Evolutionary conservation across 352 stramenopile species (phyloP).

Genomic region (Stephanocyclus meneghinianus): DNA sequence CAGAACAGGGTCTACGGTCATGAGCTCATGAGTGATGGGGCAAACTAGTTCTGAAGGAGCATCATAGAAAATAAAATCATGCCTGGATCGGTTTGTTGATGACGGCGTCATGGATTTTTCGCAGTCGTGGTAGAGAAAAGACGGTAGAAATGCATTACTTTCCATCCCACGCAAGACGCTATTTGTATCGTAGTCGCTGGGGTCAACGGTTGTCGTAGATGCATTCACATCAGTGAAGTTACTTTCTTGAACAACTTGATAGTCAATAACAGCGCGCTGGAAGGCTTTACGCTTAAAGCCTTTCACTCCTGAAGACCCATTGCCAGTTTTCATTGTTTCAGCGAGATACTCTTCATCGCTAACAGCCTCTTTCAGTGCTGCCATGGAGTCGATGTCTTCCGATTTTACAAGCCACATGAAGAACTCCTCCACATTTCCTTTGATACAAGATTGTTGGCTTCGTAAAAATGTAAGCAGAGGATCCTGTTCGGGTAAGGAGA

Average conservation of each 20-base stretch:
- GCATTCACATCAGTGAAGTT: conserved; percentile 7
- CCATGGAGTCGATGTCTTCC: conserved; percentile 54
- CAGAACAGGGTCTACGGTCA: conserved; percentile 50
- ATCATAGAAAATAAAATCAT: neutral
- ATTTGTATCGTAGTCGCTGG: neutral
- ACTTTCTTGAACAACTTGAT: conserved; percentile 11
- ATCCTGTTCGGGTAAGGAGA: conserved; percentile 29
- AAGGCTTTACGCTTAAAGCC: conserved; percentile 52
- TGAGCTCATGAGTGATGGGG: conserved; percentile 44
- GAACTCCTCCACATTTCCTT: conserved; percentile 43
- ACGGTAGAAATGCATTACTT: conserved; percentile 33
- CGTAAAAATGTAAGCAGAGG: conserved; percentile 43
- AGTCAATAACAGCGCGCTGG: conserved; percentile 37
- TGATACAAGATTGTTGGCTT: conserved; percentile 39
- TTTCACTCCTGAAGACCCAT: conserved; percentile 46
- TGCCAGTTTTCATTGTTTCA: conserved; percentile 42
- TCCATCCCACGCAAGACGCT: conserved; percentile 17
- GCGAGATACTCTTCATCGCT: conserved; percentile 55
- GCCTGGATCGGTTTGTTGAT: neutral
- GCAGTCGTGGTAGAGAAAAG: conserved; percentile 35
- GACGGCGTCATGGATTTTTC: conserved; percentile 3
- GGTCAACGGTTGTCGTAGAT: neutral
- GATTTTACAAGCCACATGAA: conserved; percentile 49
- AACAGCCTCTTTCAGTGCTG: conserved; percentile 48
- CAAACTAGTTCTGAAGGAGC: conserved; percentile 43